Evolutionary conservation across 2,329 filamentous ascomycete genomes (phyloP).

Genomic region (Torrubiella hemipterigena): DNA sequence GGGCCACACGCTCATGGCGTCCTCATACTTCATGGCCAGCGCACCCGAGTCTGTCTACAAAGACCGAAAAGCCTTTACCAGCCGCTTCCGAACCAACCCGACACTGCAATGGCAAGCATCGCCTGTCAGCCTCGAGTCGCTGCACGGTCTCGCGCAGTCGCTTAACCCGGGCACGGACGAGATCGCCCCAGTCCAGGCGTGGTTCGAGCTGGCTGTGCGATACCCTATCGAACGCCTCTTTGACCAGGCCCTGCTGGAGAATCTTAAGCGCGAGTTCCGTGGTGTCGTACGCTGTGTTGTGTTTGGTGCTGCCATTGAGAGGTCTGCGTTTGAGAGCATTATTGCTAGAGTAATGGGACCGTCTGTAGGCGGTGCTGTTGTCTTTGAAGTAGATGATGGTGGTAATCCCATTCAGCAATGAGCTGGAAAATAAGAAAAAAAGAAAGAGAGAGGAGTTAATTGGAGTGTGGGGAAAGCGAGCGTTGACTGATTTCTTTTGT

Average conservation of each 20-base stretch:
- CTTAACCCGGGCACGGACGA: conserved; percentile 29
- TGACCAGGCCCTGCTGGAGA: conserved; percentile 18
- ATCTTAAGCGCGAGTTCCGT: conserved; percentile 27
- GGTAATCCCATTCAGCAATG: too few species aligned
- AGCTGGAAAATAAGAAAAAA: too few species aligned
- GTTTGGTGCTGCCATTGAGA: conserved; percentile 35
- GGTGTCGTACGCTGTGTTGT: conserved; percentile 31
- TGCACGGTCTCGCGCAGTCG: conserved; percentile 31
- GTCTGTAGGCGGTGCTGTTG: too few species aligned
- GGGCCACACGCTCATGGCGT: conserved; percentile 33
- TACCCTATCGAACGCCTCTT: conserved; percentile 28
- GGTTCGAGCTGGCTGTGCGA: conserved; percentile 36
- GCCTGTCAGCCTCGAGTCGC: conserved; percentile 27
- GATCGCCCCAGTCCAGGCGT: conserved; percentile 39
- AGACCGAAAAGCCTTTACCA: conserved; percentile 12
- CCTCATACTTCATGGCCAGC: conserved; percentile 25
- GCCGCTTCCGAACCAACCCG: conserved; percentile 11
- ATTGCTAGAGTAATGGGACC: conserved; percentile 24
- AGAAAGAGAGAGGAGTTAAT: too few species aligned
- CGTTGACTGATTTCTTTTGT: too few species aligned
- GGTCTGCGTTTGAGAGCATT: conserved; percentile 33
- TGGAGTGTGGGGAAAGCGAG: too few species aligned
- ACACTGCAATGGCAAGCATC: conserved; percentile 24
- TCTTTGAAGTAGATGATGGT: too few species aligned
- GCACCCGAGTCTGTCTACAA: conserved; percentile 23